These are phyloP conservation scores for Copromyces sp. DNA, from an alignment of 495 filamentous ascomycete genomes.

Conservation along the genomic window DNA sequence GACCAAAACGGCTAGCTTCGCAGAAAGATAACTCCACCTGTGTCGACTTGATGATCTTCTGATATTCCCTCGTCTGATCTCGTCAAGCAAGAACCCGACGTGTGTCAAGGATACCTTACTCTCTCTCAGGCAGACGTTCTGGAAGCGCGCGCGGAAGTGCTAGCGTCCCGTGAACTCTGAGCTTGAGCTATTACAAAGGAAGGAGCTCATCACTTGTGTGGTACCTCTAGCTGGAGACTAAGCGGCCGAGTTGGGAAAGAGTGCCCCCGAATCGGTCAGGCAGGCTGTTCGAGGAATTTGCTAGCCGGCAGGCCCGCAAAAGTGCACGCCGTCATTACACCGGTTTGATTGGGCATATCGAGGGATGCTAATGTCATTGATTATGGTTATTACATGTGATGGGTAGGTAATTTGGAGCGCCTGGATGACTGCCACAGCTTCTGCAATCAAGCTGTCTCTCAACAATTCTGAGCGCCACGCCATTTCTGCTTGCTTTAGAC, in stretches of 20 bases:
- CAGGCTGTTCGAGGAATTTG: neutral
- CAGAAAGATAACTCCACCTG: neutral
- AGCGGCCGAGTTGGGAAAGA: neutral
- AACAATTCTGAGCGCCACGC: too few relatives aligned
- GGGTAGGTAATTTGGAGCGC: too few relatives aligned
- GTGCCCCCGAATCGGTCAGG: neutral
- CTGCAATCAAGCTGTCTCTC: too few relatives aligned
- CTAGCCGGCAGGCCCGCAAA: neutral
- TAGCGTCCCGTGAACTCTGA: neutral
- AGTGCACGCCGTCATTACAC: too few relatives aligned
- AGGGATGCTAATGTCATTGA: neutral
- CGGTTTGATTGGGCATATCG: too few relatives aligned
- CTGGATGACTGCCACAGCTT: too few relatives aligned
- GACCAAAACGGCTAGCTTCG: neutral
- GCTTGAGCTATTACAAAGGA: neutral
- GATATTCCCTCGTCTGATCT: neutral
- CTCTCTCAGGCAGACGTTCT: neutral
- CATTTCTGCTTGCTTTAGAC: too few relatives aligned
- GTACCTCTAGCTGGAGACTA: neutral
- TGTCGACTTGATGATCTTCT: neutral
- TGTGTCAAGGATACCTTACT: neutral
- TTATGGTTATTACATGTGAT: too few relatives aligned
- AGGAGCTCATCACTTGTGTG: neutral
- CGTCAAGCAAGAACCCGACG: neutral
- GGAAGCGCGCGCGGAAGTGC: neutral